Percentiles rank a stretch among this genome's conserved stretches.
phyloP scores from a whole-genome alignment of 148 eudicot species.

The Cornus controversa region DNA sequence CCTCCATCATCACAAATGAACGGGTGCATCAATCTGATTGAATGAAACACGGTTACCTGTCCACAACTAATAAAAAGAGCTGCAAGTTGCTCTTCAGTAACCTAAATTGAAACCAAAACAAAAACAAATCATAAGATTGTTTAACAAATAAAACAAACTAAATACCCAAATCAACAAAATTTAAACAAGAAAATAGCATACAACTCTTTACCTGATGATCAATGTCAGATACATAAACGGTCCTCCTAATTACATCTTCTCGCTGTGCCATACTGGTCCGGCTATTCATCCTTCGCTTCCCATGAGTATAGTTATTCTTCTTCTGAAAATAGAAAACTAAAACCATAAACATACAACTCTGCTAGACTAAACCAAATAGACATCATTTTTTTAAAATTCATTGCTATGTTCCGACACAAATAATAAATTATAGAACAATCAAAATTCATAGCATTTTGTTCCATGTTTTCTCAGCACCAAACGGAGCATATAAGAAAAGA shows the following conservation, averaged over 20 bases:
- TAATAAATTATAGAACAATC: neutral
- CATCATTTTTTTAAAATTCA: too few species aligned
- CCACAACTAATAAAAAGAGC: slow-evolving; percentile 81
- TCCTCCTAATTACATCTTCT: slow-evolving; percentile 82
- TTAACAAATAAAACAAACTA: neutral
- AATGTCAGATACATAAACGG: slow-evolving; percentile 95
- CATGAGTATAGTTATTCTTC: slow-evolving; percentile 51
- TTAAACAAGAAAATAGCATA: neutral
- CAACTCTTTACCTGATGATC: slow-evolving; percentile 76
- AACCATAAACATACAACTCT: slow-evolving; percentile 7
- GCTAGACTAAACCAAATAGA: too few species aligned
- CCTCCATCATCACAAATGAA: neutral
- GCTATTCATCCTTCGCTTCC: slow-evolving; percentile 66
- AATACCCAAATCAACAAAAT: slow-evolving; percentile 2
- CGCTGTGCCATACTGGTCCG: slow-evolving; percentile 84
- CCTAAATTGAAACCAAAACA: slow-evolving; percentile 34
- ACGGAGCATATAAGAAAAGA: neutral
- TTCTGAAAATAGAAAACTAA: slow-evolving; percentile 39
- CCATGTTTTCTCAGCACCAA: slow-evolving; percentile 4
- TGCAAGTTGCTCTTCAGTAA: slow-evolving; percentile 97
- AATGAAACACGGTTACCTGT: slow-evolving; percentile 49
- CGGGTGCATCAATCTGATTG: neutral
- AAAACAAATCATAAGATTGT: neutral
- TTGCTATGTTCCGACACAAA: neutral
- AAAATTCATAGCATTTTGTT: neutral